A percentile compares a stretch with the other conserved stretches of the same genome.
Evolutionary conservation across 805 yeast genomes (phyloP).

Genomic region (Starmera quercuum): DNA sequence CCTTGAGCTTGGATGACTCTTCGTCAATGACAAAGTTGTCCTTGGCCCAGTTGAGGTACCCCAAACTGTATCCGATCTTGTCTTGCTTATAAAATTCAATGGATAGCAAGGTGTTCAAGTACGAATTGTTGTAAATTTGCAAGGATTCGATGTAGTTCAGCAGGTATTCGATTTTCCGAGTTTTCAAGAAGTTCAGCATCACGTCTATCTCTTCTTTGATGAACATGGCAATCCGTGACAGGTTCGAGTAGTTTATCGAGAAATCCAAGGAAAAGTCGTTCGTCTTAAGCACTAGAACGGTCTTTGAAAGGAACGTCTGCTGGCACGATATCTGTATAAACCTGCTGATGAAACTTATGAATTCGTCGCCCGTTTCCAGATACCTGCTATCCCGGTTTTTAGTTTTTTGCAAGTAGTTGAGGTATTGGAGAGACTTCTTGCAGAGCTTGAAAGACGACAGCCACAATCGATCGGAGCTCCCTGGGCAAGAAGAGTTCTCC

Average conservation of each 20-base stretch:
- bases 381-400: neutral
- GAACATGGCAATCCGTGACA: slow-evolving; percentile 38
- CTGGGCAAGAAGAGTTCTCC: neutral
- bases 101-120: slow-evolving; percentile 36
- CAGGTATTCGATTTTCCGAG: neutral
- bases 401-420: neutral
- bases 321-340: slow-evolving; percentile 19
- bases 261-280: slow-evolving; percentile 15
- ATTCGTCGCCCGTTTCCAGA: neutral
- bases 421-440: too few species aligned
- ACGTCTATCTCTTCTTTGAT: slow-evolving; percentile 27
- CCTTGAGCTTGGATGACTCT: slow-evolving; percentile 8
- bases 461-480: neutral
- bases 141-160: slow-evolving; percentile 21
- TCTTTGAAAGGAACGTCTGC: slow-evolving; percentile 21
- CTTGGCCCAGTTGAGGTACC: slow-evolving; percentile 29
- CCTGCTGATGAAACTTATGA: neutral
- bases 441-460: neutral
- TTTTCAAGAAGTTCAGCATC: slow-evolving; percentile 5
- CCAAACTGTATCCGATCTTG: slow-evolving; percentile 38
- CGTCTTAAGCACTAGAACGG: slow-evolving; percentile 17
- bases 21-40: slow-evolving; percentile 23
- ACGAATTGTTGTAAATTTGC: slow-evolving; percentile 11
- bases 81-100: slow-evolving; percentile 38
- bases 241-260: slow-evolving; percentile 27